Percentiles rank a stretch among this genome's conserved stretches.
phyloP scores from a whole-genome alignment of 2,329 filamentous ascomycete species.

The Conoideocrella luteorostrata region DNA sequence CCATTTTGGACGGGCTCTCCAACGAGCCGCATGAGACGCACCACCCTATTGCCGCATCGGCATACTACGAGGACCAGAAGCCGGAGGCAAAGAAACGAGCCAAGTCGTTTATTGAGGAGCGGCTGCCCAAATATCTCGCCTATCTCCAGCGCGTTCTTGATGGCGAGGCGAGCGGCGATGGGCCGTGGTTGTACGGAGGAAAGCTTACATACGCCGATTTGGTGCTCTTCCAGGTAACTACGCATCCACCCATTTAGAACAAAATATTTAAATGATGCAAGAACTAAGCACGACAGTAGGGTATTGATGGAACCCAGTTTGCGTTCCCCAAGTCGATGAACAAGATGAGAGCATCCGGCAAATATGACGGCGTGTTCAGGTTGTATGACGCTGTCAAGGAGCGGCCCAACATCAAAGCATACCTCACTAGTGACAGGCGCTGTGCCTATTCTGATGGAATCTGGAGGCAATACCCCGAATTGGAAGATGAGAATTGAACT shows the following conservation, averaged over 20 bases:
- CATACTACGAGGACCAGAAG: constrained; percentile 73
- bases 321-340: constrained; percentile 64
- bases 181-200: constrained; percentile 60
- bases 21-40: constrained; percentile 71
- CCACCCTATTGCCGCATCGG: constrained; percentile 55
- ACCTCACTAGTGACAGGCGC: constrained; percentile 60
- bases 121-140: constrained; percentile 65
- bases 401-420: constrained; percentile 58
- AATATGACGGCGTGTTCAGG: constrained; percentile 56
- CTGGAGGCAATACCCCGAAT: constrained; percentile 66
- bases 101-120: constrained; percentile 49
- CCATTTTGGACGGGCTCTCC: constrained; percentile 62
- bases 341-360: constrained; percentile 45
- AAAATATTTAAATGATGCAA: too few relatives aligned
- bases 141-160: constrained; percentile 63
- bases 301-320: constrained; percentile 52
- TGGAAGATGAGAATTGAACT: constrained; percentile 53
- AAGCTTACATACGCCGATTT: constrained; percentile 66
- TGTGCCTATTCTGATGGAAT: constrained; percentile 58
- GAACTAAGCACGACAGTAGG: constrained; percentile 25
- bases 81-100: constrained; percentile 53
- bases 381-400: constrained; percentile 59
- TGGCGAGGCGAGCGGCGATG: constrained; percentile 47
- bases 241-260: neutral
- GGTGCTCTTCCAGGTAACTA: constrained; percentile 61